Evolutionary conservation across 2,329 filamentous ascomycete species (phyloP).

Genomic region (Reticulascus tulasneorum): DNA sequence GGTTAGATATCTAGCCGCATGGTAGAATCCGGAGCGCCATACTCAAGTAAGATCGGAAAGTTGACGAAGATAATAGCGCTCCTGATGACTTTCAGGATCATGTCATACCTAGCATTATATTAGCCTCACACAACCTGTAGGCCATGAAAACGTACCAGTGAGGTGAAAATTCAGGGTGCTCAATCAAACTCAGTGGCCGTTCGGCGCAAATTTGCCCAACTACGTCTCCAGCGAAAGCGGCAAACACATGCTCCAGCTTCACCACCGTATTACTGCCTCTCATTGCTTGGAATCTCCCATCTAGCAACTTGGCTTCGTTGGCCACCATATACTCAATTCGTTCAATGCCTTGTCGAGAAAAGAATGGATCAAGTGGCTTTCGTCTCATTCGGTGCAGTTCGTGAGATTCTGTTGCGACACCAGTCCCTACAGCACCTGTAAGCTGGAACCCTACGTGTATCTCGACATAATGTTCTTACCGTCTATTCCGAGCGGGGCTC

Average conservation of each 20-base stretch:
- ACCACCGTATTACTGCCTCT: not conserved
- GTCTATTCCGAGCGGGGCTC: no score
- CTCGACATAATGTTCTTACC: not conserved
- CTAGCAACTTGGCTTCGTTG: no score
- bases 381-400: slow-evolving; percentile 28
- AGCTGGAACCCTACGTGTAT: not conserved
- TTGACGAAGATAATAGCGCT: not conserved
- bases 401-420: slow-evolving; percentile 23
- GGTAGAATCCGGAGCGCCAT: no score
- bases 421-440: no score
- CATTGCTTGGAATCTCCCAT: not conserved
- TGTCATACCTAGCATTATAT: not conserved
- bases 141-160: not conserved
- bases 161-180: not conserved
- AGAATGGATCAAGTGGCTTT: slow-evolving; percentile 26
- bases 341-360: slow-evolving; percentile 20
- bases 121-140: not conserved
- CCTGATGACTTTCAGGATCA: not conserved
- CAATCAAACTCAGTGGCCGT: not conserved
- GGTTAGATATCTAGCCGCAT: not conserved
- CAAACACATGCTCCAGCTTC: not conserved
- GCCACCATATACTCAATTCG: not conserved
- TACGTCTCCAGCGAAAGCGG: not conserved
- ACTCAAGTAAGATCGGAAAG: not conserved
- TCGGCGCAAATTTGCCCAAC: not conserved